phyloP scores from a whole-genome alignment of 768 basidiomycete genomes.

The Lepiota brunneoincarnata region DNA sequence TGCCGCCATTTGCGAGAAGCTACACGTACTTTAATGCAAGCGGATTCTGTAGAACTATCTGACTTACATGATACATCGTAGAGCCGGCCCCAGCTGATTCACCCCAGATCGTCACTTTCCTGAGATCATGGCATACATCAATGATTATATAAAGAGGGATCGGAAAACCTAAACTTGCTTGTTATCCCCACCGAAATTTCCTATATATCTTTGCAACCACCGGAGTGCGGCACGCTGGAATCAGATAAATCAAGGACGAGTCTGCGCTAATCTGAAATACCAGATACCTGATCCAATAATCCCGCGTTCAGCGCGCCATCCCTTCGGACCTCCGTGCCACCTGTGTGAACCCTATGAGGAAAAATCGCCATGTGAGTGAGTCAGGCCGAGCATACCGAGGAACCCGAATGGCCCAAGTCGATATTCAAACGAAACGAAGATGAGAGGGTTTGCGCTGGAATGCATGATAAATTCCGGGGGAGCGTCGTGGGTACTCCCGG shows the following conservation, averaged over 20 bases:
- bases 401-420: constrained; percentile 41
- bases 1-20: constrained; percentile 37
- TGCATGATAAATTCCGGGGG: constrained; percentile 29
- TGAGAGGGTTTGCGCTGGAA: constrained; percentile 28
- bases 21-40: constrained; percentile 11
- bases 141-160: neutral
- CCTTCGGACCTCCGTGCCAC: constrained; percentile 29
- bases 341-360: constrained; percentile 16
- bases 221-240: constrained; percentile 30
- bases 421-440: constrained; percentile 42
- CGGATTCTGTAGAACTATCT: neutral
- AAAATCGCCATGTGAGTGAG: neutral
- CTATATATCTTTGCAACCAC: constrained; percentile 37
- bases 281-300: constrained; percentile 35
- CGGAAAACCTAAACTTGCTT: constrained; percentile 19
- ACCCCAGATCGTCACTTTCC: constrained; percentile 41
- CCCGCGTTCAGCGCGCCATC: constrained; percentile 36
- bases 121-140: constrained; percentile 8
- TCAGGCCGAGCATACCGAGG: constrained; percentile 24
- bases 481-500: constrained; percentile 30
- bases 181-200: constrained; percentile 34
- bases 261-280: neutral
- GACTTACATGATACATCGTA: constrained; percentile 36
- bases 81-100: constrained; percentile 41
- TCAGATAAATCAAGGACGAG: neutral